Base-by-base conservation (phyloP, 208 protist species). In the Leptomonas seymouri region DNA sequence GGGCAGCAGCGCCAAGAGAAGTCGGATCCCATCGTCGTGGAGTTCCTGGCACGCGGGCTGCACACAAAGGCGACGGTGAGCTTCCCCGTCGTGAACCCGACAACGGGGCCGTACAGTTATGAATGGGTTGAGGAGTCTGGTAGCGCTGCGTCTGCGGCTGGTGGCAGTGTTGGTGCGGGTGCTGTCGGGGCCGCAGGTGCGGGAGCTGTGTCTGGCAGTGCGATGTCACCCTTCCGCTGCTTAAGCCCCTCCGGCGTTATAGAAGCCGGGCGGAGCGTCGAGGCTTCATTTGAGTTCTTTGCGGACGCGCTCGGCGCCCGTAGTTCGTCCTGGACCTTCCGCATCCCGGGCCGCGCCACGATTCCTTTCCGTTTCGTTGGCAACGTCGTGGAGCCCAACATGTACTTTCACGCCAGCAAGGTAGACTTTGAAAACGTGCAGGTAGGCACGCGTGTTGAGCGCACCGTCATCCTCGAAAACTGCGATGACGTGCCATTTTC, bases 1-100 rank as follows among this genome's bases (percentile, higher is more conserved):
- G 31, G 8, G 16, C 8, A 20, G 31, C 28, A 58, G 7, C 34
- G 25, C 4, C 25, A 28, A 27, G 36, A 60, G 55, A 14, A 31
- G 74, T 65, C 30, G 20, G 67, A 42, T 16, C 81, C 79, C 2
- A 31, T 84, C 7, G 93, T 98, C 11, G 68, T 99, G n/a, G 90
- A 97, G 85, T 97, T 99, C 71, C 65, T 82, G 50, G 97, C 84
- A 39, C 89, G 95, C 23, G 98, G 97, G 34, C 87, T 98, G 31
- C 77, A 97, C 56, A 97, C 94, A 20, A 90, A 91, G 48, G 93
- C 91, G 57, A 92, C 84, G 41, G 73, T 84, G 62, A 71, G 77
- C 48, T 99, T 99, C 84, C 93, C 91, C 64, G 87, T 99, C 16
- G 71, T 99, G 64, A 99, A 99, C 84, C 98, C 98, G 42, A 99